Conservation (phyloP, 495 filamentous ascomycete species). For the Annulohypoxylon nitens region DNA sequence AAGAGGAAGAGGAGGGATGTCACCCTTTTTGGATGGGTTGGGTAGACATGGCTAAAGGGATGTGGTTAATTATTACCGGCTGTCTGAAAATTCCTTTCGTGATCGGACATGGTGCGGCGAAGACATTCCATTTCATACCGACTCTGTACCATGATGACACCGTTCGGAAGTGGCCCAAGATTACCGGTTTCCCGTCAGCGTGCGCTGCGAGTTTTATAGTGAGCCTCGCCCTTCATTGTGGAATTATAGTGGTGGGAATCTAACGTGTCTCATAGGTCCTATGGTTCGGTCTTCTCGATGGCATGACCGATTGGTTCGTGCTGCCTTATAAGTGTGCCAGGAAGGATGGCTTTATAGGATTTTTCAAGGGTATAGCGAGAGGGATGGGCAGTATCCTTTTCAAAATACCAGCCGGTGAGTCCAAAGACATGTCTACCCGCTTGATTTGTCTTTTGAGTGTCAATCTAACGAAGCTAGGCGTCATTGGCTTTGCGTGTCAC, state of each 20-base stretch:
- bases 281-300: slow-evolving; percentile 66
- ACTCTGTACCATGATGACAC: slow-evolving; percentile 74
- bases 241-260: not conserved
- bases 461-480: slow-evolving; percentile 30
- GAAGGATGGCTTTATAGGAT: slow-evolving; percentile 65
- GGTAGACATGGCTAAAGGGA: slow-evolving; percentile 53
- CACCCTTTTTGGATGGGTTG: slow-evolving; percentile 43
- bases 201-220: slow-evolving; percentile 66
- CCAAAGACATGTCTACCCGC: not conserved
- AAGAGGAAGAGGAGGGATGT: slow-evolving; percentile 30
- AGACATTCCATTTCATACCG: slow-evolving; percentile 77
- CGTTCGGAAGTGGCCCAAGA: slow-evolving; percentile 68
- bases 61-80: slow-evolving; percentile 63
- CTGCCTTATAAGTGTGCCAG: slow-evolving; percentile 65
- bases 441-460: slow-evolving; percentile 6
- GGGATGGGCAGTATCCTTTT: slow-evolving; percentile 67
- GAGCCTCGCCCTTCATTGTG: not conserved
- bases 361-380: slow-evolving; percentile 69
- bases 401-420: slow-evolving; percentile 66
- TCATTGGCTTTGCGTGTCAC: slow-evolving; percentile 67
- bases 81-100: slow-evolving; percentile 71
- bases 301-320: slow-evolving; percentile 58
- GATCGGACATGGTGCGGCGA: slow-evolving; percentile 70
- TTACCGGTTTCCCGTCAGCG: slow-evolving; percentile 70
- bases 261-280: slow-evolving; percentile 43